A percentile compares a stretch with the other conserved stretches of the same genome.
Conservation (phyloP, 345 rosid species). For the Citrus sp. region DNA sequence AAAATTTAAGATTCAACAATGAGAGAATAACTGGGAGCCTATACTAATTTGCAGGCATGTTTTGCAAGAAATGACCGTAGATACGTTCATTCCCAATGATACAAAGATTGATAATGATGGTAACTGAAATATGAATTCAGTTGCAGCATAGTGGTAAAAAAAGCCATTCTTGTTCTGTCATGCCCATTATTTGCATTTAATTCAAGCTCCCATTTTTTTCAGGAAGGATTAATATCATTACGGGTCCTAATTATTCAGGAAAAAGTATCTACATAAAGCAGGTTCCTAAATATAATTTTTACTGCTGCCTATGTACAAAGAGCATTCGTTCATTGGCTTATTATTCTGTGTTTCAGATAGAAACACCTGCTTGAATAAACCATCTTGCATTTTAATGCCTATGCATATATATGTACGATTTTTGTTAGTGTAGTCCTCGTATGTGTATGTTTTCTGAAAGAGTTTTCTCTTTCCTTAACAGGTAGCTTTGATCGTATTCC, state of each 20-base stretch:
- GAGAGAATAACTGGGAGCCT: neutral
- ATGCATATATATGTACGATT: neutral
- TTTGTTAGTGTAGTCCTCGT: constrained; percentile 7
- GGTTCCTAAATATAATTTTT: constrained; percentile 35
- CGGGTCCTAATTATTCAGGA: constrained; percentile 98
- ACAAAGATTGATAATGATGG: constrained; percentile 65
- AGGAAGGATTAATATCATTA: constrained; percentile 81
- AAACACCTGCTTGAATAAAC: neutral
- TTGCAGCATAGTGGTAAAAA: constrained; percentile 1
- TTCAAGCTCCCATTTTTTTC: constrained; percentile 28
- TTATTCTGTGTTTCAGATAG: neutral
- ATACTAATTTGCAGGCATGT: constrained; percentile 59
- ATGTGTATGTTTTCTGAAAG: neutral
- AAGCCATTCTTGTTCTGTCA: neutral
- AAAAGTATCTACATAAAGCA: constrained; percentile 95
- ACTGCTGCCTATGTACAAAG: neutral
- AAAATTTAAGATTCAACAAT: neutral
- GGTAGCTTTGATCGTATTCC: constrained; percentile 96
- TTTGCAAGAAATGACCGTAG: constrained; percentile 97
- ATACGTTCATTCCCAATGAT: constrained; percentile 94
- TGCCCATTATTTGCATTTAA: neutral
- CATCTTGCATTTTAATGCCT: neutral
- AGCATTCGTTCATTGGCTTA: neutral
- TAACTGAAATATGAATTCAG: constrained; percentile 25
- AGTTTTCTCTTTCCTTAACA: constrained; percentile 27